Evolutionary conservation across 768 basidiomycete species (phyloP), one percentile per base, ranked within the genome.

Genomic region (Leccinum broughii): DNA sequence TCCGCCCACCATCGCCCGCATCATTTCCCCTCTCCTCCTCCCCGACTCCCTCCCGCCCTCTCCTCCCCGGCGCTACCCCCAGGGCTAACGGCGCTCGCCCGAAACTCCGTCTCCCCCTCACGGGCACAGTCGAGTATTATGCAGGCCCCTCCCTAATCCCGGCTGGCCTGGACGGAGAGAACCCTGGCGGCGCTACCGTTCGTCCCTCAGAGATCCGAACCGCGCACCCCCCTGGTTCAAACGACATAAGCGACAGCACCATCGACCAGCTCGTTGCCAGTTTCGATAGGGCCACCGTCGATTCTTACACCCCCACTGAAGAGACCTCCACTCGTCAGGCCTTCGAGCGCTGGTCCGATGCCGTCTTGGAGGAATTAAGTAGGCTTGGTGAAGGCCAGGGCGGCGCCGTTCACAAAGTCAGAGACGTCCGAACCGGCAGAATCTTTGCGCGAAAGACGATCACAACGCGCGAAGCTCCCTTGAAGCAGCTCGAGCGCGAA

Each of bases 401-500:
- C 51, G 97, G 97, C 51, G 95, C 94, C 8, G 97, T 99, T 11
- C 88, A 96, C 74, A 95, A 93, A 76, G 95, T 98, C 51, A 85
- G 80, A 72, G 93, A 97, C 74, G 88, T 81, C 69, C 87, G 89
- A 57, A 92, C 86, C 1, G 85, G 85, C 35, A 78, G 80, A 72
- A 83, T 95, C 67, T 88, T 97, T 85, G 97, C 97, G 5, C 86
- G 95, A 69, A 99, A 99, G 80, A 91, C 93, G 9, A 94, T 96
- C 71, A 92, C 92, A 32, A 93, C 92, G 10, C 87, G 87, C 58
- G 90, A 92, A 67, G 96, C 93, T 51, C 95, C 95, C 17, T 82
- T 89, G 77, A 91, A 89, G 77, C 96, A 98, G 78, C 85, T 98
- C 60, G 80, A 94, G 59, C 87, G 97, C 59, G 97, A 99, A 77